Percentiles rank a stretch among this genome's conserved stretches.
These are phyloP conservation scores for rapeseed (Brassica napus) DNA, from an alignment of 345 rosid species.

Conservation along the genomic window Da-Ae NC_063446.1:70351501-70352000, in stretches of 20 bases:
- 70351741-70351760: slow-evolving; percentile 22
- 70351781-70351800: slow-evolving; percentile 34
- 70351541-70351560: slow-evolving; percentile 39
- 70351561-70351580: slow-evolving; percentile 14
- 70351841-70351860: not conserved
- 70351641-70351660: not conserved
- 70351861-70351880: not conserved
- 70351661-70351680: slow-evolving; percentile 37
- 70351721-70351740: slow-evolving; percentile 39
- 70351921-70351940: not conserved
- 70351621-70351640: slow-evolving; percentile 20
- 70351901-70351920: not conserved
- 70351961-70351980: not conserved
- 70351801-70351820: not conserved
- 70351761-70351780: slow-evolving; percentile 32
- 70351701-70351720: slow-evolving; percentile 42
- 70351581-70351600: not conserved
- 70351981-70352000: not conserved
- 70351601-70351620: slow-evolving; percentile 9
- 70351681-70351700: slow-evolving; percentile 46
- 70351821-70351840: not conserved
- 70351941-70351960: not conserved
- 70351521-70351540: slow-evolving; percentile 42
- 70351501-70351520: slow-evolving; percentile 45
- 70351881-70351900: not conserved